Base-by-base conservation (phyloP, 2,329 filamentous ascomycete genomes). In the Talaromyces albobiverticillius region DNA sequence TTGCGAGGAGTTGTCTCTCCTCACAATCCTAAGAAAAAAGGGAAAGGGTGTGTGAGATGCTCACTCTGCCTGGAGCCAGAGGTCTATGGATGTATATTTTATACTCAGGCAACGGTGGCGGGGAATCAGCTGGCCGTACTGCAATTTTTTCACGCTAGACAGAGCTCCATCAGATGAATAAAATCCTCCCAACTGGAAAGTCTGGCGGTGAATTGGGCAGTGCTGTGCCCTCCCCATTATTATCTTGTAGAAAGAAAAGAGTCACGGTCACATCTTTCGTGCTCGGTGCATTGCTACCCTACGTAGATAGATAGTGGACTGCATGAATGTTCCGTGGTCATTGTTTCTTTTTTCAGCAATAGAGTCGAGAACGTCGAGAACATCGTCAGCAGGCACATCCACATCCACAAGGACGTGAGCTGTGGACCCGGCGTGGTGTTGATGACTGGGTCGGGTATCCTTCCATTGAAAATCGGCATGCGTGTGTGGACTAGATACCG, bases 201-300 rank as follows among this genome's bases (percentile, higher is more conserved):
- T 46, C 31, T 46, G 14, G 43, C 43, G 43, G 43, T 46, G n/a
- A 46, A 32, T 32, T 31, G 20, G 43, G 26, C 43, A 22, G 23
- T 8, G 20, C 43, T 46, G 13, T 4, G 13, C 13, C n/a, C n/a
- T n/a, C n/a, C n/a, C n/a, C n/a, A n/a, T n/a, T n/a, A n/a, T n/a
- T n/a, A n/a, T n/a, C n/a, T n/a, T n/a, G n/a, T n/a, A n/a, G n/a
- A n/a, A n/a, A n/a, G n/a, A n/a, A n/a, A n/a, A n/a, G n/a, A n/a
- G n/a, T 36, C 32, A 16, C 32, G 13, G 4, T 14, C 13, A 36
- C n/a, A 36, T 3, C 9, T 31, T n/a, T n/a, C 16, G 13, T 13
- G 25, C 6, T 13, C 2, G 43, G 23, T 32, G 26, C 43, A 46
- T 20, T 46, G 43, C 43, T 46, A 32, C 43, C 43, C 26, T 31